Base-by-base conservation (phyloP, 1,139 yeast genomes). In the Lodderomyces parapsilosis region DNA sequence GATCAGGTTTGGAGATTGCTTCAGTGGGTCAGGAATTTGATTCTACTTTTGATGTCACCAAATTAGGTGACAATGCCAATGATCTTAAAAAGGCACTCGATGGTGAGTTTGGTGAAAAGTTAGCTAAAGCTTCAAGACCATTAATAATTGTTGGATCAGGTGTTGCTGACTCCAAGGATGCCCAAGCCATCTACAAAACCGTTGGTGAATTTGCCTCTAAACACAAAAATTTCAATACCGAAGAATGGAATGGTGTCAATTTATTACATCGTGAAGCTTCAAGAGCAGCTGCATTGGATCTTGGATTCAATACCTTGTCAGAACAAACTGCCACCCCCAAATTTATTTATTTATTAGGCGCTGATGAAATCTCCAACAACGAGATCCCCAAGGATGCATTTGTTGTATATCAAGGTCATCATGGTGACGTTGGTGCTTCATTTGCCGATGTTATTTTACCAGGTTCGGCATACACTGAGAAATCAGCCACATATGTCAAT, bases 341-440 rank as follows among this genome's bases (percentile, higher is more conserved):
- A 70, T 77, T 88, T 62, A 76, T 88, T 45, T 88, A 86, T 71
- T 74, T 88, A 58, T 75, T 88, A 45, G 94, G 93, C 40, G 95
- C 96, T 36, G 96, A 88, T 65, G 96, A 88, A 68, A 64, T 87
- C 51, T 68, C 76, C 51, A 79, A 83, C 51, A 68, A 75, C 45
- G 87, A 85, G 48, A 80, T 87, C 56, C 95, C 96, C 54, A 73
- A 76, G 63, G 94, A 88, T 61, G 90, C 96, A 9, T 88, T 88
- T 62, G 96, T 88, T 31, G 83, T 88, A 43, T 88, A 88, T 69
- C 91, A 88, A 69, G 96, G 96, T 44, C 96, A 88, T 65, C 96
- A 88, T 66, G 96, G 96, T 70, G 96, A 88, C 55, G 65, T 79
- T 32, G 96, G 96, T 55, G 96, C 96, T 25, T 84, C 93, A 15